Base-by-base conservation (phyloP, 2,329 filamentous ascomycete genomes). In the Coniochaeta sp. region DNA sequence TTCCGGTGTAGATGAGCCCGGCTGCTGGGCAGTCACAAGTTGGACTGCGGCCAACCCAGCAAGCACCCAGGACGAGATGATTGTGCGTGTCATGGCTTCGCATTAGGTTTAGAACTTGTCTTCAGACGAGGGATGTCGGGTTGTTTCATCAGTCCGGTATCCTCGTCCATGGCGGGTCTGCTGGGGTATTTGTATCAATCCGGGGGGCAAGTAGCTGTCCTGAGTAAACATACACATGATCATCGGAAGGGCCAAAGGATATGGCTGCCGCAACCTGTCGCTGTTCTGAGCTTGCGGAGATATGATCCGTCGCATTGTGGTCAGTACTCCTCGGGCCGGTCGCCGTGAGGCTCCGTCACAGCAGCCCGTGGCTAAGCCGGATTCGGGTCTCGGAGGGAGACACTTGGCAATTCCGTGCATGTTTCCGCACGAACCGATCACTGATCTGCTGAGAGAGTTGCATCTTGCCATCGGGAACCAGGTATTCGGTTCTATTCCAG, bases 1-100 rank as follows among this genome's bases (percentile, higher is more conserved):
- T 56, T 76, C 73, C 6, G 65, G 56, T 1, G 56, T 61, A 20
- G 31, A 27, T 2, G 56, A 61, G 27, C 61, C 61, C 16, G 61
- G 63, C 5, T 58, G 54, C 48, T 65, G 63, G n/a, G 64, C 62
- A 27, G 54, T 49, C 13, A 57, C 53, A 6, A 62, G 52, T 16
- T 54, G 51, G 10, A 58, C 16, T 16, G 58, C 47, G 22, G 50
- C 27, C 14, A 49, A 35, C 1, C 42, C 42, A 9, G 48, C 16
- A 6, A 27, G 28, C 8, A 45, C 42, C 26, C 45, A 33, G 40
- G 35, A 18, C n/a, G 47, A 28, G 12, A 28, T 9, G 6, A 18
- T n/a, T 14, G 12, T 50, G 38, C 31, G 26, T 22, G 22, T 24
- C 48, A 51, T 55, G 16, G 20, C n/a, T 51, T 16, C 16, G 20